Percentiles rank a stretch among this genome's conserved stretches.
These are phyloP conservation scores for Osmanthus fragrans DNA, from an alignment of 257 asterid genomes.

Conservation along the genomic window DNA sequence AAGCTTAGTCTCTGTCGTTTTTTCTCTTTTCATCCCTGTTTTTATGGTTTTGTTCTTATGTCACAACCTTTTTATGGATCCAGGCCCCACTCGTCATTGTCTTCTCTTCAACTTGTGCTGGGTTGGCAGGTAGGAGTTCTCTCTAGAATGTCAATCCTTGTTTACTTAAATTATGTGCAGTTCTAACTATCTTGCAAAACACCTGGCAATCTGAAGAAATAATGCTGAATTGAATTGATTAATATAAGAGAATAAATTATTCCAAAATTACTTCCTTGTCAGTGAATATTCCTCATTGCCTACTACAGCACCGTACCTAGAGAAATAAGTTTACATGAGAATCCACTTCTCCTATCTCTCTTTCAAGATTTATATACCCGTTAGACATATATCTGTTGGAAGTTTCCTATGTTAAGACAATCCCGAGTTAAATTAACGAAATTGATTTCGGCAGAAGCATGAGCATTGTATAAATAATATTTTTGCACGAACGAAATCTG, in stretches of 20 bases:
- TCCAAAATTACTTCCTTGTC: background rate
- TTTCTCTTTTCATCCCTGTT: background rate
- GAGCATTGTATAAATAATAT: background rate
- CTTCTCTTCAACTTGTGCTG: slow-evolving; percentile 92
- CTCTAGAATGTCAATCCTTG: slow-evolving; percentile 9
- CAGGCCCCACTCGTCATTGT: slow-evolving; percentile 91
- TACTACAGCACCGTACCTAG: background rate
- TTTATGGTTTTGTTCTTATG: slow-evolving; percentile 15
- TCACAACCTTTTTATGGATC: slow-evolving; percentile 24
- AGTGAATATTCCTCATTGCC: background rate
- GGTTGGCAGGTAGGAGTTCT: slow-evolving; percentile 67
- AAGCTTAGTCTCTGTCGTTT: background rate
- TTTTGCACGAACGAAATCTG: background rate
- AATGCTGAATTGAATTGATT: background rate
- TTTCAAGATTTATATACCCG: too few relatives aligned
- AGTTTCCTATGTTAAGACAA: background rate
- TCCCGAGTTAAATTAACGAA: background rate
- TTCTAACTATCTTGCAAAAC: slow-evolving; percentile 11
- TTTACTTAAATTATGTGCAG: background rate
- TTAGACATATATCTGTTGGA: background rate
- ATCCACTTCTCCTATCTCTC: background rate
- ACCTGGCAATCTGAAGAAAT: slow-evolving; percentile 2
- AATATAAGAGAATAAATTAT: background rate
- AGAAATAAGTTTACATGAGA: background rate
- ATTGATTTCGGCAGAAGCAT: background rate